Evolutionary conservation across 345 rosid species (phyloP), one percentile per base, ranked within the genome.

Genomic region (Gossypium stocksii): DNA sequence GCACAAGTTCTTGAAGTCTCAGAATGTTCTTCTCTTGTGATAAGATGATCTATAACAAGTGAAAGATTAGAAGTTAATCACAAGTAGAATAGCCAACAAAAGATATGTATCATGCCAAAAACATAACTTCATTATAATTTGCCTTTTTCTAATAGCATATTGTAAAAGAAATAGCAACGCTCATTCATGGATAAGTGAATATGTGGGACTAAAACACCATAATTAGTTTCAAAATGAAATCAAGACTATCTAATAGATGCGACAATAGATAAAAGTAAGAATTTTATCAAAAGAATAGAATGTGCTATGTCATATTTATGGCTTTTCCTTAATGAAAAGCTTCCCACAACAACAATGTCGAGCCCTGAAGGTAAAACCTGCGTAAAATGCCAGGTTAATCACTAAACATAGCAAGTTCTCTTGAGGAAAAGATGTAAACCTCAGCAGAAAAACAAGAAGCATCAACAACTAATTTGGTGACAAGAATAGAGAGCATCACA

Each of bases 21-120:
- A 86, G 93, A 77, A 92, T 94, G 78, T 83, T 86, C 74, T 87
- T 90, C 85, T 92, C 98, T 80, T 88, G 97, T 15, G 89, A 88
- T 77, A 90, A 82, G 83, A 94, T 94, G 66, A 90, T 88, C 97
- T 94, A 88, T 80, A 29, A 74, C 44, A 5, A 66, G 71, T 27
- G 78, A 5, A 6, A 7, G 67, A 59, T 8, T 52, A 65, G 75
- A 71, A 14, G n/a, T 15, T 38, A 63, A 41, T n/a, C 49, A 45
- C 45, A 19, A 20, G 44, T 15, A 43, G 25, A 3, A 48, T 13
- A 51, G 45, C 64, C 49, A 2, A 13, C 3, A 43, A 3, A 41
- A 41, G 10, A 66, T 12, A 45, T 52, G 19, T 7, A 45, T 52
- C 71, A 9, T 49, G 20, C 22, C 20, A 63, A 51, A 57, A 74